These are phyloP conservation scores for Colletotrichum acutatum DNA, from an alignment of 2,329 filamentous ascomycete genomes.

Conservation along the genomic window DNA sequence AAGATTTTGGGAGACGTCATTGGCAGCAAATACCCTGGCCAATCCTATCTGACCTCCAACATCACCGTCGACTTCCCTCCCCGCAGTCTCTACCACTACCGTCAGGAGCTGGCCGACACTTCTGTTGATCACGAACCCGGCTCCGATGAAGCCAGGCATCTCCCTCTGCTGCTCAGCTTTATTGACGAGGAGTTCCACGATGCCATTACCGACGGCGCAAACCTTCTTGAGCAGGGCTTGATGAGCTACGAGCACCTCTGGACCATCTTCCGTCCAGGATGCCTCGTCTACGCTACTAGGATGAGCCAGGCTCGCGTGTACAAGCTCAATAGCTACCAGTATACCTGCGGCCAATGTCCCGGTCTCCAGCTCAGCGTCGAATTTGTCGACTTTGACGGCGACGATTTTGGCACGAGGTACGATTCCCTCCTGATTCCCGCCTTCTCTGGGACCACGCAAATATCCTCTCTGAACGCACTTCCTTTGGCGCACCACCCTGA, in stretches of 20 bases:
- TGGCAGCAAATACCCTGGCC: constrained; percentile 39
- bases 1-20: constrained; percentile 39
- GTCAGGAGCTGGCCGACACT: constrained; percentile 38
- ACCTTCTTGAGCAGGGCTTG: constrained; percentile 63
- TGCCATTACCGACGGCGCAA: constrained; percentile 58
- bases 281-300: constrained; percentile 50
- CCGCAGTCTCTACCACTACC: constrained; percentile 42
- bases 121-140: constrained; percentile 38
- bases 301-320: constrained; percentile 53
- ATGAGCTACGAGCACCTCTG: constrained; percentile 64
- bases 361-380: constrained; percentile 39
- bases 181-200: constrained; percentile 62
- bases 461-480: constrained; percentile 54
- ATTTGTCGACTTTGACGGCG: constrained; percentile 60
- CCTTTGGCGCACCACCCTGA: constrained; percentile 56
- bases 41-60: constrained; percentile 39
- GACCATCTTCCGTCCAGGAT: constrained; percentile 62
- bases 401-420: constrained; percentile 53
- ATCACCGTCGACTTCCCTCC: constrained; percentile 40
- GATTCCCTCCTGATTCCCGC: constrained; percentile 48
- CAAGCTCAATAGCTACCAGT: constrained; percentile 49
- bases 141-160: constrained; percentile 40
- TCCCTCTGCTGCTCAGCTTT: constrained; percentile 54
- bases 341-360: constrained; percentile 48
- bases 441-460: constrained; percentile 56